These are phyloP conservation scores for Melaleuca quinquenervia DNA, from an alignment of 345 rosid genomes.

Conservation along the genomic window DNA sequence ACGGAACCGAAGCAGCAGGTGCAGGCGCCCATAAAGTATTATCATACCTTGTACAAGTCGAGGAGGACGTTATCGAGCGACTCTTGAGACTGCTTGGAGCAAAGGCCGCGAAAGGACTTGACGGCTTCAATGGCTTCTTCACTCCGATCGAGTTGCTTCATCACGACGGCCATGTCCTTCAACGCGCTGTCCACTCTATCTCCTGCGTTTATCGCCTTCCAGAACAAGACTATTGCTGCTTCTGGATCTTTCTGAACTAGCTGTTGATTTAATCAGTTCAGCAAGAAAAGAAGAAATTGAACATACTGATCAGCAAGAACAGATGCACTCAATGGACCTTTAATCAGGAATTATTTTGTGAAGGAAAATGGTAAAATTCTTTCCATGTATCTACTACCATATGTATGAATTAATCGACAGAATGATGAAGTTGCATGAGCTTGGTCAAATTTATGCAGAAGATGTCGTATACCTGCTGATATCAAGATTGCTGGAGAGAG, in stretches of 20 bases:
- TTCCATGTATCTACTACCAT: neutral
- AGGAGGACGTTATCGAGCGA: slow-evolving; percentile 90
- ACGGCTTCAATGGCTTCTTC: slow-evolving; percentile 96
- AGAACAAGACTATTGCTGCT: slow-evolving; percentile 62
- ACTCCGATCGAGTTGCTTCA: slow-evolving; percentile 66
- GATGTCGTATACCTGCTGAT: neutral
- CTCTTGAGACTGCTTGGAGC: slow-evolving; percentile 76
- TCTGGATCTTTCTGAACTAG: slow-evolving; percentile 76
- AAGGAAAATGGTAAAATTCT: neutral
- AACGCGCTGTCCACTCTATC: slow-evolving; percentile 14
- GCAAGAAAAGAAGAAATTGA: neutral
- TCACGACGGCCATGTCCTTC: slow-evolving; percentile 66
- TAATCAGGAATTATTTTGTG: neutral
- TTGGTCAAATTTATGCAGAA: neutral
- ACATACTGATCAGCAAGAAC: neutral
- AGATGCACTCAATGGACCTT: neutral
- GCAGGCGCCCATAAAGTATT: neutral
- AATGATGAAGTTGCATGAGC: neutral
- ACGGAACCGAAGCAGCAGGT: neutral
- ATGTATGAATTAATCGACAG: neutral
- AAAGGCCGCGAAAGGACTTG: slow-evolving; percentile 67
- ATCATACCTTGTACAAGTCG: slow-evolving; percentile 77
- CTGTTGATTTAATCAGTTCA: slow-evolving; percentile 13
- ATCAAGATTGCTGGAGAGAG: neutral
- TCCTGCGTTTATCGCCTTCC: slow-evolving; percentile 80